phyloP scores from a whole-genome alignment of 2,329 filamentous ascomycete genomes.

The Arthrobotrys musiformis region DNA sequence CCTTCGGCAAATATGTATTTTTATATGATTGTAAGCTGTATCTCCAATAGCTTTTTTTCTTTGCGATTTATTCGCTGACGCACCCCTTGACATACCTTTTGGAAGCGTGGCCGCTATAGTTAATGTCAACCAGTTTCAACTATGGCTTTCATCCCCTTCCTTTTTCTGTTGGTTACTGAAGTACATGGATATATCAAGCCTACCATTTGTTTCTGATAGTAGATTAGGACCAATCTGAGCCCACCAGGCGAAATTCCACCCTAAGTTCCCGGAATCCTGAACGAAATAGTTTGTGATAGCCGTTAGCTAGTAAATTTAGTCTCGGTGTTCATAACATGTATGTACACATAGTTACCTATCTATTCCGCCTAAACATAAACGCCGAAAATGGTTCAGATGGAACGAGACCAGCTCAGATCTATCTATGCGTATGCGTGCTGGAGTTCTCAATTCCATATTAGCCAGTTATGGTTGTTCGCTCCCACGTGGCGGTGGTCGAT shows the following conservation, averaged over 20 bases:
- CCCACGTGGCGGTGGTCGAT: too few relatives aligned
- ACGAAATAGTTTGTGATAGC: too few relatives aligned
- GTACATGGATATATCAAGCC: background rate
- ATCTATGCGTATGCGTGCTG: too few relatives aligned
- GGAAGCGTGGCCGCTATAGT: background rate
- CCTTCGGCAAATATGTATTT: constrained; percentile 23
- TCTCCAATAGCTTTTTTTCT: background rate
- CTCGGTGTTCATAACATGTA: too few relatives aligned
- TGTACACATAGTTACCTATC: too few relatives aligned
- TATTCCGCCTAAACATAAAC: too few relatives aligned
- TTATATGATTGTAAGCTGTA: background rate
- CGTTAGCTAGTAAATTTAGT: too few relatives aligned
- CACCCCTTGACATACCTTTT: background rate
- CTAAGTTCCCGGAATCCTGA: too few relatives aligned
- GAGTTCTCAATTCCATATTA: too few relatives aligned
- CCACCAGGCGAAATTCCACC: background rate
- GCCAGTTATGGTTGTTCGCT: too few relatives aligned
- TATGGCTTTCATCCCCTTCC: background rate
- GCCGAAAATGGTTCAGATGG: too few relatives aligned
- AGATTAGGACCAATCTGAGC: background rate
- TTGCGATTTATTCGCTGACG: background rate
- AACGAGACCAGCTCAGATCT: too few relatives aligned
- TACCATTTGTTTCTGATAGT: background rate
- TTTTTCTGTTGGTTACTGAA: background rate
- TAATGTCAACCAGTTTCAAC: background rate